Conservation (phyloP, 2,329 filamentous ascomycete genomes). For the Cladophialophora carrionii region DNA sequence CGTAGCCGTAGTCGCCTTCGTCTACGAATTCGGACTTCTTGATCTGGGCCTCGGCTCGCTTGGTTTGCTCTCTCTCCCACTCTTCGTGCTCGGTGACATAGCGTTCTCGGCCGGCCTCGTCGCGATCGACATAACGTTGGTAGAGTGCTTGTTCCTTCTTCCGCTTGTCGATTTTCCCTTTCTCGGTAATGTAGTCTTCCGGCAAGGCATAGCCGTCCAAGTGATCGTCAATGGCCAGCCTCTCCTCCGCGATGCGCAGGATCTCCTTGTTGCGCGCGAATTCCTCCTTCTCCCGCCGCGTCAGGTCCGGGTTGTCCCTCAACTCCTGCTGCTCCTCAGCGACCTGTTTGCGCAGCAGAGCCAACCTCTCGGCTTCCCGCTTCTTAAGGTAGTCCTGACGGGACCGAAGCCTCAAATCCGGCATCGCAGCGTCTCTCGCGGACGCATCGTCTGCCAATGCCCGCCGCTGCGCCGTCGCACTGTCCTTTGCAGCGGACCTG, state of each 20-base stretch:
- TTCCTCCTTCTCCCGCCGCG: constrained; percentile 78
- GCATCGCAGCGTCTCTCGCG: constrained; percentile 71
- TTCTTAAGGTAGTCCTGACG: constrained; percentile 94
- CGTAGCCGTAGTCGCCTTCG: constrained; percentile 85
- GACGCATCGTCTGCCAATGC: constrained; percentile 69
- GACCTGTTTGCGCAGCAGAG: constrained; percentile 86
- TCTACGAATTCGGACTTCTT: constrained; percentile 72
- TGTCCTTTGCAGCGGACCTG: constrained; percentile 58
- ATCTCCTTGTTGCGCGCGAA: constrained; percentile 88
- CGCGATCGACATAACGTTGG: constrained; percentile 83
- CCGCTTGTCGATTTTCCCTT: constrained; percentile 82
- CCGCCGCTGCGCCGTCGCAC: constrained; percentile 63
- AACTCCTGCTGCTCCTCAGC: constrained; percentile 83
- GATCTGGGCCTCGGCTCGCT: constrained; percentile 86
- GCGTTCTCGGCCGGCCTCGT: constrained; percentile 83
- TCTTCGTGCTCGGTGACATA: constrained; percentile 94
- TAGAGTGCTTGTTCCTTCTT: constrained; percentile 90
- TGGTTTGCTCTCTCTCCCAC: constrained; percentile 88
- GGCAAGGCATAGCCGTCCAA: constrained; percentile 90
- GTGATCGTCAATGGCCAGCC: constrained; percentile 85
- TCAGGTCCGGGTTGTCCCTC: constrained; percentile 72
- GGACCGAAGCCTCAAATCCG: constrained; percentile 78
- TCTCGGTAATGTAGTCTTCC: constrained; percentile 92
- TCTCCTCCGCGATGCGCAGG: constrained; percentile 78
- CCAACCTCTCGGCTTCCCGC: constrained; percentile 81